Conservation (phyloP, 306 rosid genomes). For the Quercus variabilis region DNA sequence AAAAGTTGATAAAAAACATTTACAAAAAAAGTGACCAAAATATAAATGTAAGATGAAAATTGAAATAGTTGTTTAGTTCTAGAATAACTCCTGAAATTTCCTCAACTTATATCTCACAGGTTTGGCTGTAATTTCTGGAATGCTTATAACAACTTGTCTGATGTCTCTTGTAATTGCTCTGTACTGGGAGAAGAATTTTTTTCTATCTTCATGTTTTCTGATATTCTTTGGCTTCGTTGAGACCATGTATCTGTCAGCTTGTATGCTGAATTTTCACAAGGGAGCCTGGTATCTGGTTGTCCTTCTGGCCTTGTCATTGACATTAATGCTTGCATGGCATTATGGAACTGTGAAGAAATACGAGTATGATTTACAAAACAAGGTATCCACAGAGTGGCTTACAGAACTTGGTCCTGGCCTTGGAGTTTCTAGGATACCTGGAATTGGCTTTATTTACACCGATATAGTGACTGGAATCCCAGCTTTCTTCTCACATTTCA, state of each 20-base stretch:
- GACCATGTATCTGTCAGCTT: conserved; percentile 56
- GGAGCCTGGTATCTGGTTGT: conserved; percentile 79
- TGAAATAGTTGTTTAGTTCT: too few species aligned
- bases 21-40: too few species aligned
- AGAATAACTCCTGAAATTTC: too few species aligned
- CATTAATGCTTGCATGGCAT: conserved; percentile 76
- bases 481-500: conserved; percentile 84
- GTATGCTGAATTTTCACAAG: conserved; percentile 62
- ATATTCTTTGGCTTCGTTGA: conserved; percentile 57
- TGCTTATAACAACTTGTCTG: conserved; percentile 76
- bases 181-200: conserved; percentile 66
- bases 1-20: too few species aligned
- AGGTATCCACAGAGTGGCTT: conserved; percentile 73
- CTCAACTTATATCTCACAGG: conserved; percentile 25
- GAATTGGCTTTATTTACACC: conserved; percentile 77
- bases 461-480: conserved; percentile 74
- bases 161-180: conserved; percentile 74
- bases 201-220: conserved; percentile 46
- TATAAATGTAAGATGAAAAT: too few species aligned
- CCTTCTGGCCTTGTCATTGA: conserved; percentile 50
- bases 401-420: conserved; percentile 58
- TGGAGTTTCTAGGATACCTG: conserved; percentile 71
- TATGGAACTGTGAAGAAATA: conserved; percentile 81
- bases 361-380: conserved; percentile 68
- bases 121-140: conserved; percentile 69